Evolutionary conservation across 768 basidiomycete genomes (phyloP).

Genomic region (Boletellus emodensis): DNA sequence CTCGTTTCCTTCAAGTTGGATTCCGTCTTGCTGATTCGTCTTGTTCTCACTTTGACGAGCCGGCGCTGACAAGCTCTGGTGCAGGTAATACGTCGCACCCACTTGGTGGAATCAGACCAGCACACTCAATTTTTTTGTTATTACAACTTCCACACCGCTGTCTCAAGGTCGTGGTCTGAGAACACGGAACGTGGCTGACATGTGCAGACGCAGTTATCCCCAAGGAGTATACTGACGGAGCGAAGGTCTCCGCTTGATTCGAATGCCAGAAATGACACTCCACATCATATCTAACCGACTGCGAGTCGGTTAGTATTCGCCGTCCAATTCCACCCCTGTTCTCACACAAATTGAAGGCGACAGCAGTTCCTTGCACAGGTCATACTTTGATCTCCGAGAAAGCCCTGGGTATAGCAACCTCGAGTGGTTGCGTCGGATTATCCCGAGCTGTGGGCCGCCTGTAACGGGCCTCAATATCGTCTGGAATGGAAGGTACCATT

Average conservation of each 20-base stretch:
- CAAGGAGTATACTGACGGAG: conserved; percentile 7
- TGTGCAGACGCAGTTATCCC: conserved; percentile 10
- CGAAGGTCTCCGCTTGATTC: neutral
- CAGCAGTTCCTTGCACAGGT: neutral
- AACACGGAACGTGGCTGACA: conserved; percentile 14
- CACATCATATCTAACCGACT: neutral
- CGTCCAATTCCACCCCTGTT: neutral
- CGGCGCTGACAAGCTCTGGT: no score
- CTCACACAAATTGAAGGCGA: neutral
- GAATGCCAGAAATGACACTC: neutral
- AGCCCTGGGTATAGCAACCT: neutral
- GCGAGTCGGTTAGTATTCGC: neutral
- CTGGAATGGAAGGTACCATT: conserved; percentile 19
- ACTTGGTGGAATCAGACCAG: no score
- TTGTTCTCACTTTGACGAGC: neutral
- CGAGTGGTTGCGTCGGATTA: neutral
- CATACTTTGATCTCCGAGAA: conserved; percentile 3
- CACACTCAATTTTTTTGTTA: no score
- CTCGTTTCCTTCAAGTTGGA: no score
- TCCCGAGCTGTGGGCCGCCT: conserved; percentile 11
- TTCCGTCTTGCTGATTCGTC: no score
- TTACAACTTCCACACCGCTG: no score
- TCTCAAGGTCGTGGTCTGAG: neutral
- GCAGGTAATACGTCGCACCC: neutral
- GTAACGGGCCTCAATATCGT: conserved; percentile 13